Evolutionary conservation across 306 rosid species (phyloP), one percentile per base, ranked within the genome.

Genomic region (Hippophae gyantsensis): DNA sequence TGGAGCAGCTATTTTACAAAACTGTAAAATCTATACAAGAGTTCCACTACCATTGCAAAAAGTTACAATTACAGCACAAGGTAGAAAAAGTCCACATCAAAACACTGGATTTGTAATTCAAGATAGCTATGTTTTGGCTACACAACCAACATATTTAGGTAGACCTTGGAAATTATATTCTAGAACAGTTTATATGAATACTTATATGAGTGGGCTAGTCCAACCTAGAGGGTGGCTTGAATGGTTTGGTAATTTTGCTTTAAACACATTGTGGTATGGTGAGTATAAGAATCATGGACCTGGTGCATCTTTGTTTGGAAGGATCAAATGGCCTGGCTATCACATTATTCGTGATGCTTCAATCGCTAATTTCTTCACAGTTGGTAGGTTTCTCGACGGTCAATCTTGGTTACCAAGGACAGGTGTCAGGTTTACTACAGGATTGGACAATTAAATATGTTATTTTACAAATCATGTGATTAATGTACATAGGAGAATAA

Each of bases 361-460:
- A 40, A 26, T 13, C 7, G 32, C 43, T 7, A 60, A 25, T 52
- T 42, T 25, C 26, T 60, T 60, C 9, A 26, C 63, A 26, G 64
- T 60, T 26, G 64, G 64, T 32, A 32, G 72, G 5, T 82, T 87
- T 57, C 64, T 84, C 12, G 77, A 84, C 8, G 96, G 93, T 0
- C 53, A 9, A 11, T 42, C 84, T 0, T 87, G 96, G 96, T 60
- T 87, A 77, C 96, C 96, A 0, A 44, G 43, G 10, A 87, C 93
- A 0, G 93, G 96, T 1, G 2, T 87, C 50, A 80, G 42, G 80
- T 87, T 84, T 60, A 69, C 6, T 12, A 4, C 38, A 32, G 38
- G 38, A 4, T 32, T 32, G 5, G 2, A 32, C 38, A 32, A 32
- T 4, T 32, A 32, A 32, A 32, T 4, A 32, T 32, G 38, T 32